Evolutionary conservation across 2,329 filamentous ascomycete species (phyloP), one percentile per base, ranked within the genome.

Genomic region (Dactylellina parvicollis): DNA sequence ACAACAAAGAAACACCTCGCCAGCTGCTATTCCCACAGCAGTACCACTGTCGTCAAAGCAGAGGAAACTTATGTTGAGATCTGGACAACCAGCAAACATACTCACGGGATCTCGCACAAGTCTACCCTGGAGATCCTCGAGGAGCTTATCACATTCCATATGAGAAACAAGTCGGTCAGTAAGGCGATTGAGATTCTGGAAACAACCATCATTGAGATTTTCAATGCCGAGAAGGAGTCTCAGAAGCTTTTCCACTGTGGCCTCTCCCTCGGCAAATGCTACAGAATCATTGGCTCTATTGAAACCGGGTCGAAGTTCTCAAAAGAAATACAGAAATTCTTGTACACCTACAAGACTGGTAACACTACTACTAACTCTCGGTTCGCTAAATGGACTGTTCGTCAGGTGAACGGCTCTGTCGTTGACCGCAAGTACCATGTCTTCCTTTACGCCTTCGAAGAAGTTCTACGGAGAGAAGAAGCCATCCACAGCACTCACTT

Each of bases 301-400:
- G 42, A 62, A 14, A 46, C 32, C 10, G 62, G 52, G 5, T 38
- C 52, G 1, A 46, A 49, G n/a, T 67, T 67, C 24, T 67, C 62
- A 14, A 67, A 67, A 16, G 52, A 52, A 1, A 67, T 67, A n/a
- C 54, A 55, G 5, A 67, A 67, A 30, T 67, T 67, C 32, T 46
- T 59, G 4, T 67, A 30, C 24, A 59, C 54, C 18, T 60, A 47
- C 42, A 57, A 52, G 36, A 10, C 24, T 1, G 46, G 34, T 22
- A 55, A 24, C 14, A 16, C 16, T 20, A 46, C 34, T 8, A 47
- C 42, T 3, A 30, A 44, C 20, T 8, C n/a, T 5, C 54, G 44
- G 2, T 67, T 59, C 54, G 46, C 22, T 18, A 47, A 54, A 34
- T 50, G 54, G 42, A 47, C 14, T 12, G 52, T 67, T 5, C 40